These are phyloP conservation scores for Aspergillus bertholletiae DNA, from an alignment of 495 filamentous ascomycete species.

Conservation along the genomic window DNA sequence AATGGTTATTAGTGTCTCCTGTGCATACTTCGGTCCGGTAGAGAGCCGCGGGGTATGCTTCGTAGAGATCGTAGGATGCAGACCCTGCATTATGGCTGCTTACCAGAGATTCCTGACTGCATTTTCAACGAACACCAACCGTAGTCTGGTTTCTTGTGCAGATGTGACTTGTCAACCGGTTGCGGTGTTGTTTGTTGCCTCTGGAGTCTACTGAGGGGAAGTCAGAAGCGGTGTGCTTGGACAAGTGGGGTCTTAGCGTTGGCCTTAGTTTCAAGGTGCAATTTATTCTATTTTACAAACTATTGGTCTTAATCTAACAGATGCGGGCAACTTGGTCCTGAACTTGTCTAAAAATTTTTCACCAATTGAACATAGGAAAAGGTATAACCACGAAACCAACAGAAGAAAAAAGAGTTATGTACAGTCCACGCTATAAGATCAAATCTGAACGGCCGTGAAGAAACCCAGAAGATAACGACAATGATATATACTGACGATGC, in stretches of 20 bases:
- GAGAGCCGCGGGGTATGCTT: background rate
- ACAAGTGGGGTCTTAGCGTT: background rate
- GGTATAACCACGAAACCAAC: constrained; percentile 7
- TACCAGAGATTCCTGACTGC: constrained; percentile 89
- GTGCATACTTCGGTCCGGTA: background rate
- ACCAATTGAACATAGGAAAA: constrained; percentile 3
- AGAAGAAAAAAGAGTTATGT: constrained; percentile 13
- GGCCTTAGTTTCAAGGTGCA: background rate
- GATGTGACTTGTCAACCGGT: constrained; percentile 1
- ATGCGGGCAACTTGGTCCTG: background rate
- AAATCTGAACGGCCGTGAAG: constrained; percentile 4
- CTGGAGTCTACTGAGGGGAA: background rate
- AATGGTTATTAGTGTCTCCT: constrained; percentile 10
- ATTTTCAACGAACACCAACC: constrained; percentile 38
- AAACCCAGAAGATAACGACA: constrained; percentile 5
- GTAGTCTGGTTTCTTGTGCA: background rate
- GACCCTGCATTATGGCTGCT: constrained; percentile 4
- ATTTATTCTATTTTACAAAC: background rate
- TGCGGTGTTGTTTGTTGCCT: background rate
- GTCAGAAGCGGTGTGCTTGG: constrained; percentile 2
- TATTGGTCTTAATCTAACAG: too few relatives aligned
- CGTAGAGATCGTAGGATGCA: background rate
- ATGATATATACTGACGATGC: constrained; percentile 15
- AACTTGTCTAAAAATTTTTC: constrained; percentile 3
- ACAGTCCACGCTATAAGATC: constrained; percentile 15